Evolutionary conservation across 1,284 basidiomycete genomes (phyloP).

Genomic region (Porogramme epimiltina): DNA sequence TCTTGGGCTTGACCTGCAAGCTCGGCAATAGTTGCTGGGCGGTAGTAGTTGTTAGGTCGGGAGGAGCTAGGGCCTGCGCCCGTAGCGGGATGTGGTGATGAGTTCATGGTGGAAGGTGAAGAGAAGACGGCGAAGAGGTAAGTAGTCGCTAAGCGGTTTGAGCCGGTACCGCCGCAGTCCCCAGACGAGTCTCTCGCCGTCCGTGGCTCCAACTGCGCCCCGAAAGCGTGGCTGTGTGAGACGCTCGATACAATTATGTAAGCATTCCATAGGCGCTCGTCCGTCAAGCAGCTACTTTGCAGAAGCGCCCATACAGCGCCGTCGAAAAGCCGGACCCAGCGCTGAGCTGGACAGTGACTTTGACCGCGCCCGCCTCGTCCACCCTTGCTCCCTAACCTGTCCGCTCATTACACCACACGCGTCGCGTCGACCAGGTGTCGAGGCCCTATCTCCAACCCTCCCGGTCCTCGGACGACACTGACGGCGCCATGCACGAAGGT

Average conservation of each 20-base stretch:
- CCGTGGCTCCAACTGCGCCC: too few species aligned
- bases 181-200: too few species aligned
- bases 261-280: too few species aligned
- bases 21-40: conserved; percentile 51
- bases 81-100: conserved; percentile 14
- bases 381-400: conserved; percentile 13
- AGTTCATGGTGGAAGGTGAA: conserved; percentile 25
- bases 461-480: background rate
- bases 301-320: too few species aligned
- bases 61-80: conserved; percentile 14
- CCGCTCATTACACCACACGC: conserved; percentile 9
- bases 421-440: conserved; percentile 10
- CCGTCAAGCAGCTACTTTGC: too few species aligned
- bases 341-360: conserved; percentile 2
- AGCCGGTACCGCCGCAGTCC: conserved; percentile 19
- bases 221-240: too few species aligned
- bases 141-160: conserved; percentile 2
- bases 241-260: too few species aligned
- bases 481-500: conserved; percentile 28
- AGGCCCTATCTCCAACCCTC: background rate
- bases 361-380: conserved; percentile 4
- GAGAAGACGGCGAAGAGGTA: conserved; percentile 2
- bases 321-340: background rate
- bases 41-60: conserved; percentile 13
- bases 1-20: conserved; percentile 52